These are phyloP conservation scores for Taphrina wiesneri DNA, from an alignment of 1,139 yeast genomes.

Conservation along the genomic window DNA sequence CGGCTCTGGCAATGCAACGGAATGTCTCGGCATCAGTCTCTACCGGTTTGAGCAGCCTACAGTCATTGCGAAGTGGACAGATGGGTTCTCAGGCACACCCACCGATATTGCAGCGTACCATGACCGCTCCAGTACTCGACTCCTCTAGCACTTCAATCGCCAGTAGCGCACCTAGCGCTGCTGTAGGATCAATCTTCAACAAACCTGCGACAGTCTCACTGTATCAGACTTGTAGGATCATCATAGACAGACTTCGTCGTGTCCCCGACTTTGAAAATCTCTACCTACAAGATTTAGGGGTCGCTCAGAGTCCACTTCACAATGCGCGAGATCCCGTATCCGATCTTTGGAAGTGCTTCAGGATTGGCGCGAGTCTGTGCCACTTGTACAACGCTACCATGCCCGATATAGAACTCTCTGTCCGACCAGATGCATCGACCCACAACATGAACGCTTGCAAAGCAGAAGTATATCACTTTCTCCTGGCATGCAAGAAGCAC, in stretches of 20 bases:
- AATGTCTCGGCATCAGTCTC: constrained; percentile 8
- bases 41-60: neutral
- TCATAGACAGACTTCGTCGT: constrained; percentile 20
- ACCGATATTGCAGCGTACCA: constrained; percentile 26
- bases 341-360: constrained; percentile 81
- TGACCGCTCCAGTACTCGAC: constrained; percentile 26
- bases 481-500: constrained; percentile 80
- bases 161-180: constrained; percentile 18
- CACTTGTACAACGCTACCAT: constrained; percentile 68
- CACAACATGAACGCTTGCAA: constrained; percentile 71
- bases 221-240: constrained; percentile 20
- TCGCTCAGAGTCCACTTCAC: neutral
- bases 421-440: constrained; percentile 44
- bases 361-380: constrained; percentile 91
- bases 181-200: constrained; percentile 13
- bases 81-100: neutral
- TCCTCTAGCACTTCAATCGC: constrained; percentile 2
- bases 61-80: neutral
- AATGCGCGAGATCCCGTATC: constrained; percentile 80
- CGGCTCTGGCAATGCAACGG: constrained; percentile 7
- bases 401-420: constrained; percentile 46
- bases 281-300: constrained; percentile 2
- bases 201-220: constrained; percentile 16
- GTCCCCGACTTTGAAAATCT: constrained; percentile 24
- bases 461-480: constrained; percentile 84